Evolutionary conservation across 805 yeast genomes (phyloP).

Genomic region (Zygosaccharomyces kombuchaensis): DNA sequence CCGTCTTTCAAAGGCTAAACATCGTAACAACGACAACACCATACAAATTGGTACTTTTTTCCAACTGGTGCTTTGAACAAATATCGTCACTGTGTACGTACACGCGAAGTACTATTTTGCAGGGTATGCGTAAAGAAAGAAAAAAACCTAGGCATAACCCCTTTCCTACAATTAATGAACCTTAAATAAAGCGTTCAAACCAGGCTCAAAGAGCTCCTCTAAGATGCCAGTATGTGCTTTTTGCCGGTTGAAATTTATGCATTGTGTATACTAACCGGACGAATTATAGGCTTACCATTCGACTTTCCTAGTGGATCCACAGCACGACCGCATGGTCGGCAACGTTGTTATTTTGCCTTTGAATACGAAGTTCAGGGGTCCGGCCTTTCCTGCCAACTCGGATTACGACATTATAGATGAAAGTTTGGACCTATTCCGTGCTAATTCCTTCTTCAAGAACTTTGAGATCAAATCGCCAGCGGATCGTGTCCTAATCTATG

Average conservation of each 20-base stretch:
- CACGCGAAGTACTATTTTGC: neutral
- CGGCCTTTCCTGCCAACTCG: constrained; percentile 71
- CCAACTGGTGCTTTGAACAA: neutral
- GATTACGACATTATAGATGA: constrained; percentile 93
- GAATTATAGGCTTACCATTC: constrained; percentile 65
- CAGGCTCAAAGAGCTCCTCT: neutral
- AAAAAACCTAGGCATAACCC: constrained; percentile 1
- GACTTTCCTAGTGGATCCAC: constrained; percentile 63
- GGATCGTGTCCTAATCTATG: constrained; percentile 89
- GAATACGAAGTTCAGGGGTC: constrained; percentile 82
- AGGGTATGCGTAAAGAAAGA: neutral
- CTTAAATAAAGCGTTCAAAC: neutral
- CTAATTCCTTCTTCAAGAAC: constrained; percentile 93
- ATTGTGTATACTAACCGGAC: constrained; percentile 5
- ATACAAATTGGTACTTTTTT: neutral
- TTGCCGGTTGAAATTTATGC: neutral
- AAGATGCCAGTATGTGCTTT: neutral
- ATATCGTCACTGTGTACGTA: constrained; percentile 1
- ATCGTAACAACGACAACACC: constrained; percentile 5
- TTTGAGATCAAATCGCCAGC: constrained; percentile 96
- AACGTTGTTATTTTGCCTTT: constrained; percentile 83
- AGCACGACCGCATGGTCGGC: constrained; percentile 60
- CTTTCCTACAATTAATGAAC: neutral
- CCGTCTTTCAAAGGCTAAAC: neutral
- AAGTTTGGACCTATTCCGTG: constrained; percentile 83